Evolutionary conservation across 495 filamentous ascomycete species (phyloP), one percentile per base, ranked within the genome.

Genomic region (Tuber magnatum): DNA sequence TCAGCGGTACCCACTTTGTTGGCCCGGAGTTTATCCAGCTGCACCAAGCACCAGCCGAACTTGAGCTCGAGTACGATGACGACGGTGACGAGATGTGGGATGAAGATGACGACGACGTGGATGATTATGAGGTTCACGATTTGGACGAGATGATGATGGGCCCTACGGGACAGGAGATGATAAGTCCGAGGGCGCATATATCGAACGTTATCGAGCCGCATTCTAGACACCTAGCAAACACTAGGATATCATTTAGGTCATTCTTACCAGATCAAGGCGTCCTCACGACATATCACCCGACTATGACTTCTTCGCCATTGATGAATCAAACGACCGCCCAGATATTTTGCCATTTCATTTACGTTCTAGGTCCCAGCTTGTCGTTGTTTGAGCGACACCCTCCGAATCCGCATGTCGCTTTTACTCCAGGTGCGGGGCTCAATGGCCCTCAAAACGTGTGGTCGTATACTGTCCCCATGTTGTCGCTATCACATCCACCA

Each of bases 301-400:
- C 92, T 6, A 87, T 90, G 39, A 86, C 88, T 32, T 93, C 91
- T 5, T 94, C 92, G 46, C 95, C 94, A 8, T 84, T 97, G 39
- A 92, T 90, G 79, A 94, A 98, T 81, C 87, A 89, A 3, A 90
- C 90, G 74, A 96, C 93, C 1, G 93, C 93, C 16, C 88, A 91
- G 44, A 89, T 97, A 24, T 99, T 98, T 82, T 91, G 91, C 81
- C 93, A 98, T 84, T 99, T 97, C 83, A 89, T 97, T 40, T 91
- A 93, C 79, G 91, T 94, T 12, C 97, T 94, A 3, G 95, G 91
- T 0, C 93, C 94, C 2, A 91, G 88, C 77, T 87, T 98, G 76
- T 97, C 94, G 3, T 87, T 97, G 39, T 97, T 92, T 78, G 94
- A 98, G 83, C 87, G 95, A 44, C 89, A 93, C 84, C 90, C 92